Evolutionary conservation across 1,284 basidiomycete species (phyloP), one percentile per base, ranked within the genome.

Genomic region (Schizophyllum commune): DNA sequence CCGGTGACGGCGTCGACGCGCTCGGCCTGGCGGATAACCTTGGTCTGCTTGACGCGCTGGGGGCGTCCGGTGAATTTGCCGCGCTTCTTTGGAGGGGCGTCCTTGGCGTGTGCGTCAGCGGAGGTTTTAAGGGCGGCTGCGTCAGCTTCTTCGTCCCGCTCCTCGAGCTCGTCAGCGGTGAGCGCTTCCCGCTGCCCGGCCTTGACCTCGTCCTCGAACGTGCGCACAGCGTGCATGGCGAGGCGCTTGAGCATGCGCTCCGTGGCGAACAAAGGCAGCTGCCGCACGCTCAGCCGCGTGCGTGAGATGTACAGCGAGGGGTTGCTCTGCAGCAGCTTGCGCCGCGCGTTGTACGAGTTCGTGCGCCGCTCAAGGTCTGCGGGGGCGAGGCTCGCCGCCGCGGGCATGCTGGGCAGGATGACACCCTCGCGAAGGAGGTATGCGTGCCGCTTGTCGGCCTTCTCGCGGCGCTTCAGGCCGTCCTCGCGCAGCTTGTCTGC

Each of bases 391-490:
- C 79, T 77, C 51, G 82, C 81, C 0, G 94, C 90, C 2, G 89
- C 89, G 1, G 92, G 86, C 1, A 88, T 85, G 69, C 91, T 94
- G 1, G 94, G 91, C 67, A 95, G 82, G 66, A 97, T 91, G 39
- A 96, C 95, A 77, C 95, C 97, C 83, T 99, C 97, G 21, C 93
- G 86, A 69, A 99, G 84, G 59, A 99, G 83, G 74, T 98, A 98
- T 67, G 97, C 86, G 72, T 98, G 98, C 20, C 96, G 85, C 75
- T 97, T 97, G 74, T 99, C 97, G 1, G 89, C 88, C 74, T 96
- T 96, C 72, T 95, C 88, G 58, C 94, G 81, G 60, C 84, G 82
- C 67, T 86, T 84, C 69, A 96, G 94, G 6, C 90, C 88, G 27
- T 89, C 91, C 64, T 96, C 94, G 68, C 91, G 92, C 56, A 98